Evolutionary conservation across 768 basidiomycete species (phyloP), one percentile per base, ranked within the genome.

Genomic region (Neoboletus brunneissimus): DNA sequence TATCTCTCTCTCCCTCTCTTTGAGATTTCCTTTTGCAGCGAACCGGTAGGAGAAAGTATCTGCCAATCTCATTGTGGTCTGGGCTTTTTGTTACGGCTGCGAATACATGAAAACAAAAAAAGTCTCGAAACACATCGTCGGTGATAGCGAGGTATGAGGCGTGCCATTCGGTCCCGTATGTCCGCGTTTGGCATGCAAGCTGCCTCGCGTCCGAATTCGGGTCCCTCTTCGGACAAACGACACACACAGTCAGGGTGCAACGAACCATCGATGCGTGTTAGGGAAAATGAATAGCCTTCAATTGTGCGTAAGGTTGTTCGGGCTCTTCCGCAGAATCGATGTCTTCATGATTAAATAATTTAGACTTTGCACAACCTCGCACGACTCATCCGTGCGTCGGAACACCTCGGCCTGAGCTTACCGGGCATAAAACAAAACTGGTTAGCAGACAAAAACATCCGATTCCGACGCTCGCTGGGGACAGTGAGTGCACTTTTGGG

Each of bases 1-100:
- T 5, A 20, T 57, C 43, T 10, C 5, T 43, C 22, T 13, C 23
- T 23, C 20, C 12, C 31, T 27, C 4, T 5, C 60, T 38, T 62
- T 62, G 31, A 54, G 4, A 11, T 52, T 63, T 27, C 61, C 61
- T 44, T 59, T 62, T 62, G 25, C 22, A 50, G 42, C 11, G 15
- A 32, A 2, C 31, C 16, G 27, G 27, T 27, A 29, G 27, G 25
- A 53, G 20, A 41, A 9, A 37, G 38, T 29, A n/a, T 20, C 41
- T 45, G 16, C 18, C 27, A 2, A 38, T 32, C 16, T 37, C 27
- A 3, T 34, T 6, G 54, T 29, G 15, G 53, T 38, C 25, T 45
- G 15, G n/a, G 49, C n/a, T 18, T 15, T 3, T 34, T 23, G 32
- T 60, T 40, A 47, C 46, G 51, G 34, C 37, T 5, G 42, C 9